Evolutionary conservation across 495 filamentous ascomycete species (phyloP), one percentile per base, ranked within the genome.

Genomic region (Xylaria acuta): DNA sequence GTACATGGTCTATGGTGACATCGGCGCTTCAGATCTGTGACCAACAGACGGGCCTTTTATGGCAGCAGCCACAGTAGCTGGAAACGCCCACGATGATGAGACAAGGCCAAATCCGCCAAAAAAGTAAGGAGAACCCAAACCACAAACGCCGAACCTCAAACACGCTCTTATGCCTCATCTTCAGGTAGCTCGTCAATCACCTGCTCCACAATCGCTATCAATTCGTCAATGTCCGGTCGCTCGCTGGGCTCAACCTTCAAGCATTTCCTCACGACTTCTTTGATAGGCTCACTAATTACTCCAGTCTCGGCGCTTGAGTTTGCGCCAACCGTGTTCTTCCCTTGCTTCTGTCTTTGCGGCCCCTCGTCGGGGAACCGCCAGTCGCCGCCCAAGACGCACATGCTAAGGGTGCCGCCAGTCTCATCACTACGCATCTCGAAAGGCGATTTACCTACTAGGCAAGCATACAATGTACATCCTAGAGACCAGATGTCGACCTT

Each of bases 401-500:
- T 92, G 77, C 92, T 95, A 71, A 99, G 82, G 76, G 91, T 95
- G 25, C 96, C 96, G 69, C 96, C 96, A 2, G 95, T 98, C 84
- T 99, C 97, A 79, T 99, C 96, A 71, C 90, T 93, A 53, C 95
- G 91, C 73, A 94, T 92, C 84, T 99, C 96, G 77, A 99, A 99
- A 14, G 96, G 96, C 54, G 93, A 96, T 80, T 98, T 97, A 34
- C 96, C 96, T 65, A 97, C 93, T 25, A 99, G 83, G 73, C 97
- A 98, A 27, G 97, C 95, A 83, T 97, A 99, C 45, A 99, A 85
- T 0, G 97, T 98, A 83, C 95, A 98, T 36, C 96, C 96, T 27
- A 99, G 84, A 3, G 93, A 97, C 96, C 96, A 99, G 74, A 99
- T 97, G 77, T 99, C 96, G 51, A 97, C 96, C 80, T 97, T 98